These are phyloP conservation scores for Zopfochytrium polystomum DNA, from an alignment of 371 early-diverging fungal species.

Conservation along the genomic window DNA sequence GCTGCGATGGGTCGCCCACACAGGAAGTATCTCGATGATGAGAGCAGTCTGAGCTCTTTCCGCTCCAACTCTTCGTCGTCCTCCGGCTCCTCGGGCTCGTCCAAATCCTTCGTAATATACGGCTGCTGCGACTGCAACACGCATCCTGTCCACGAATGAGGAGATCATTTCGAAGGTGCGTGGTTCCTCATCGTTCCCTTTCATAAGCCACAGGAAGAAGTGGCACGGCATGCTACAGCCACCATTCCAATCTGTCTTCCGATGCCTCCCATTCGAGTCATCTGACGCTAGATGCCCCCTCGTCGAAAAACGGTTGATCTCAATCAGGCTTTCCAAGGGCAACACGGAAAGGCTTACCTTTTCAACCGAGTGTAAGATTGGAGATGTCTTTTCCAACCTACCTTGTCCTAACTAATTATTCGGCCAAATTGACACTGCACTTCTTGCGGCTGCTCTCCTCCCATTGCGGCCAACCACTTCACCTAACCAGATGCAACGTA, in stretches of 20 bases:
- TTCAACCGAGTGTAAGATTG: slow-evolving; percentile 64
- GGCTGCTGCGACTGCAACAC: slow-evolving; percentile 67
- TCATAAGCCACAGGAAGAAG: not conserved
- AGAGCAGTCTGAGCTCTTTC: not conserved
- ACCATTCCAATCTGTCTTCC: no score
- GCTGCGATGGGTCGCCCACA: slow-evolving; percentile 17
- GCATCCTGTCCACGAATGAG: slow-evolving; percentile 64
- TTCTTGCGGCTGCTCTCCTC: not conserved
- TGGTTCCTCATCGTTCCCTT: not conserved
- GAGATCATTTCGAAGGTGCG: slow-evolving; percentile 57
- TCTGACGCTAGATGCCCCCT: not conserved
- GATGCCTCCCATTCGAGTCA: no score
- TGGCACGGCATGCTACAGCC: no score
- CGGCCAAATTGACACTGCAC: slow-evolving; percentile 15
- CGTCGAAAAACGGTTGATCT: not conserved
- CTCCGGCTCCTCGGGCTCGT: not conserved
- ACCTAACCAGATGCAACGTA: slow-evolving; percentile 55
- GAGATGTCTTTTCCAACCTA: no score
- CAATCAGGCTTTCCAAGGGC: slow-evolving; percentile 69
- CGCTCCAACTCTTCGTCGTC: not conserved
- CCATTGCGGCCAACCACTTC: not conserved
- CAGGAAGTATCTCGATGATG: slow-evolving; percentile 18
- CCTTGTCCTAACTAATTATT: no score
- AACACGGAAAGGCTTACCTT: slow-evolving; percentile 70
- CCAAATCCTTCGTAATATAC: not conserved